phyloP scores from a whole-genome alignment of 768 basidiomycete species.

The Trametes villosa region DNA sequence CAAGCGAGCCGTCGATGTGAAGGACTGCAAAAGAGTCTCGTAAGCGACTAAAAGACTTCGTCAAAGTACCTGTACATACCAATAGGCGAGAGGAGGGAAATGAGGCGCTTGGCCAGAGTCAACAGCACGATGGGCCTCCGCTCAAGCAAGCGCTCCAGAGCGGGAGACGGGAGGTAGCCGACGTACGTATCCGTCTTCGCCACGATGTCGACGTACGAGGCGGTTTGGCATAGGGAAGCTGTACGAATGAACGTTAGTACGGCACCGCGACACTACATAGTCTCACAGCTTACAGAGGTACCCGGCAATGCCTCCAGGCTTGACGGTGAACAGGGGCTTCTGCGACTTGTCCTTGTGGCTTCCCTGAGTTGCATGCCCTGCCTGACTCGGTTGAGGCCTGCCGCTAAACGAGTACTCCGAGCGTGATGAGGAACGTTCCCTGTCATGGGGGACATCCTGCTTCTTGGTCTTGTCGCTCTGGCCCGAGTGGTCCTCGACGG shows the following conservation, averaged over 20 bases:
- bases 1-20: constrained; percentile 95
- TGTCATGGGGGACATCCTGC: constrained; percentile 3
- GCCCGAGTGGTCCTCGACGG: constrained; percentile 40
- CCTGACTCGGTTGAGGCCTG: constrained; percentile 13
- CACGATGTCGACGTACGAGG: constrained; percentile 95
- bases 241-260: neutral
- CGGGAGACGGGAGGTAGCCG: constrained; percentile 87
- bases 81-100: constrained; percentile 91
- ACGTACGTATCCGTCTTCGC: constrained; percentile 99
- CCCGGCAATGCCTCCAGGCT: constrained; percentile 96
- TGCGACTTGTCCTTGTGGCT: constrained; percentile 42
- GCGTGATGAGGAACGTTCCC: constrained; percentile 8
- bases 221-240: constrained; percentile 90
- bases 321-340: constrained; percentile 90
- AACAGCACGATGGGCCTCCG: constrained; percentile 94
- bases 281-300: constrained; percentile 69
- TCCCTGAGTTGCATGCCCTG: constrained; percentile 30
- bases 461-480: constrained; percentile 11
- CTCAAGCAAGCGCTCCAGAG: constrained; percentile 89
- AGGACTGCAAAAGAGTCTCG: constrained; percentile 57
- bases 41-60: neutral
- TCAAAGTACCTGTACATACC: constrained; percentile 49
- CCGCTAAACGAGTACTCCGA: constrained; percentile 14
- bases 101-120: constrained; percentile 94
- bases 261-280: neutral